A percentile compares a stretch with the other conserved stretches of the same genome.
phyloP scores from a whole-genome alignment of 2,329 filamentous ascomycete species.

The Aspergillus carbonarius region DNA sequence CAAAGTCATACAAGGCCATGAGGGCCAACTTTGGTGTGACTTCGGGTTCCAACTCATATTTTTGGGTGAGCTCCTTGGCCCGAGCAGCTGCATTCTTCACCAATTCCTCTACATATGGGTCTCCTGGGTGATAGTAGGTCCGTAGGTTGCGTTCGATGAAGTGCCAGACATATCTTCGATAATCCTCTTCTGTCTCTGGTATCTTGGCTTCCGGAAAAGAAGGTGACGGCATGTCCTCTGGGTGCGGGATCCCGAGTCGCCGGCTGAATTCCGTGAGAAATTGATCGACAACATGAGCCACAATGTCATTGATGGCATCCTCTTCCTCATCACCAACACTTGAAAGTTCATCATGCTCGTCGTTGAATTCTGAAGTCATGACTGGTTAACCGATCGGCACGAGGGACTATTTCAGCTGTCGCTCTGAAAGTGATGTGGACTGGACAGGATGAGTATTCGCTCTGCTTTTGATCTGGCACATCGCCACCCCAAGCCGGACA shows the following conservation, averaged over 20 bases:
- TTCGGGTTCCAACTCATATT: background rate
- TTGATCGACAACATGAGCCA: background rate
- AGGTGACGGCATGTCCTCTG: background rate
- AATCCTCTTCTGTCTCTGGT: background rate
- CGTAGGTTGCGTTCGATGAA: background rate
- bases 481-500: background rate
- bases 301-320: background rate
- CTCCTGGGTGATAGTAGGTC: background rate
- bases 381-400: background rate
- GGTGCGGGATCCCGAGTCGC: background rate
- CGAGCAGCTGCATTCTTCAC: background rate
- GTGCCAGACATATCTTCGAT: background rate
- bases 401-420: no score
- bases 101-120: background rate
- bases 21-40: background rate
- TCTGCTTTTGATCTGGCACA: background rate
- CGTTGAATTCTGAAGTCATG: background rate
- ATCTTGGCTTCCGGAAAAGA: background rate
- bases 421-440: background rate
- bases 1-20: slow-evolving; percentile 5
- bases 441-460: background rate
- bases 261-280: background rate
- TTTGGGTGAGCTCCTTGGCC: background rate
- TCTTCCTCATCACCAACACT: background rate
- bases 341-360: background rate